phyloP scores from a whole-genome alignment of 2,329 filamentous ascomycete species.

The Fusarium fujikuroi region DNA sequence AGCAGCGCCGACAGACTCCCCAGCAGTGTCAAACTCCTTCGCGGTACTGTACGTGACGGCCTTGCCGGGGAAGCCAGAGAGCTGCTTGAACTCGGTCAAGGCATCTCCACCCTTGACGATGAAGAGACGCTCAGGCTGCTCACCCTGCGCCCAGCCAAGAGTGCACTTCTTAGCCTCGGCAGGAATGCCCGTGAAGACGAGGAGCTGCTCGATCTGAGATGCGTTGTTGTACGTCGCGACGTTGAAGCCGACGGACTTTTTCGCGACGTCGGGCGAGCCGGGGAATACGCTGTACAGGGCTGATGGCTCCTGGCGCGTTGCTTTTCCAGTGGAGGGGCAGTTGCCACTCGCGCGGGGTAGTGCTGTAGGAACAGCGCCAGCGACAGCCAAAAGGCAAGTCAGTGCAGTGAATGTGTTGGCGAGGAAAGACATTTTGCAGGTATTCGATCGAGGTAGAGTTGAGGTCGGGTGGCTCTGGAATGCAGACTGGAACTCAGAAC shows the following conservation, averaged over 20 bases:
- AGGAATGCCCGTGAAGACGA: slow-evolving; percentile 48
- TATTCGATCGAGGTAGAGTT: not conserved
- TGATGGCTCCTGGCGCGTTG: slow-evolving; percentile 11
- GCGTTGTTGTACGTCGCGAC: slow-evolving; percentile 40
- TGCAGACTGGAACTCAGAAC: not conserved
- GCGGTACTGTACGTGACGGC: slow-evolving; percentile 39
- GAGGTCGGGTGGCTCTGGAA: not conserved
- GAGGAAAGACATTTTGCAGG: slow-evolving; percentile 17
- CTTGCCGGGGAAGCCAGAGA: slow-evolving; percentile 42
- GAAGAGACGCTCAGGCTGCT: slow-evolving; percentile 52
- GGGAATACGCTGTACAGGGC: slow-evolving; percentile 34
- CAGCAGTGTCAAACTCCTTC: slow-evolving; percentile 34
- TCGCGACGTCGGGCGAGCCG: slow-evolving; percentile 24
- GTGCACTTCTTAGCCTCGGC: slow-evolving; percentile 43
- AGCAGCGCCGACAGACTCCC: slow-evolving; percentile 29
- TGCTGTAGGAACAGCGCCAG: slow-evolving; percentile 17
- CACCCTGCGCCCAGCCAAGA: slow-evolving; percentile 51
- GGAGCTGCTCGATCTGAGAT: slow-evolving; percentile 47
- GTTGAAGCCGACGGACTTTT: slow-evolving; percentile 31
- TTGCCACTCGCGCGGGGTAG: slow-evolving; percentile 12
- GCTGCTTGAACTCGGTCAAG: slow-evolving; percentile 36
- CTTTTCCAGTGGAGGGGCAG: slow-evolving; percentile 14
- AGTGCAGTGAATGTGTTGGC: slow-evolving; percentile 8
- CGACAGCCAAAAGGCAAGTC: slow-evolving; percentile 21
- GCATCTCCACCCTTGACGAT: slow-evolving; percentile 48